Evolutionary conservation across 23 red algal species (phyloP).

Genomic region (Gracilaria caudata): DNA sequence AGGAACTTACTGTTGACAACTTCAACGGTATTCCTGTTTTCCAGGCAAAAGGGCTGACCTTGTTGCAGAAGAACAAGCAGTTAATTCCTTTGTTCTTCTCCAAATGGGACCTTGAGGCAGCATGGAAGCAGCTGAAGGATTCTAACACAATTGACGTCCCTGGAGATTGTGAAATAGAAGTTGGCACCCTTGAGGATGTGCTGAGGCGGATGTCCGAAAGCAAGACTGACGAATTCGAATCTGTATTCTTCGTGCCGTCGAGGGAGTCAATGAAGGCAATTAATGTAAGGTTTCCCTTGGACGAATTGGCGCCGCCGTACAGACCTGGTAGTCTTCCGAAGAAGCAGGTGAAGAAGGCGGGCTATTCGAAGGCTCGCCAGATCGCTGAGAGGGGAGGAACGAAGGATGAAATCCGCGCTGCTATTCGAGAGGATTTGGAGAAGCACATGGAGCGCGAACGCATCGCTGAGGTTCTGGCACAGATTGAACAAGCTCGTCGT

Average conservation of each 20-base stretch:
- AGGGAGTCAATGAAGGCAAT: constrained; percentile 80
- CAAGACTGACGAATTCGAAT: constrained; percentile 82
- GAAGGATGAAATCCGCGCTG: constrained; percentile 80
- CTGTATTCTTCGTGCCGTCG: constrained; percentile 94
- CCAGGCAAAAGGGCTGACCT: constrained; percentile 95
- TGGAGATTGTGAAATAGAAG: constrained; percentile 90
- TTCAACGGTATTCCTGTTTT: constrained; percentile 99
- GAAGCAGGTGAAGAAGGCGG: constrained; percentile 47
- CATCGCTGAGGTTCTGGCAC: constrained; percentile 67
- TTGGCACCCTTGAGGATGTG: constrained; percentile 98
- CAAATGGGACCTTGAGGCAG: constrained; percentile 90
- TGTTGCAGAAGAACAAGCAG: constrained; percentile 92
- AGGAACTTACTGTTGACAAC: constrained; percentile 97
- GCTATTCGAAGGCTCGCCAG: constrained; percentile 71
- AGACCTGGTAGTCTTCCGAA: constrained; percentile 1
- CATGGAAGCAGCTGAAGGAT: constrained; percentile 87
- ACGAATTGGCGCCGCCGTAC: constrained; percentile 70
- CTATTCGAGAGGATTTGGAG: constrained; percentile 68
- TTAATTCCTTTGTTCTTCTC: constrained; percentile 97
- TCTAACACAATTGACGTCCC: constrained; percentile 69
- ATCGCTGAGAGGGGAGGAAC: constrained; percentile 73
- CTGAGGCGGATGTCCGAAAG: constrained; percentile 92
- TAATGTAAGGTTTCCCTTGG: constrained; percentile 82
- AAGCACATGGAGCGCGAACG: constrained; percentile 60
- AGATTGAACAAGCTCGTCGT: constrained; percentile 72